These are phyloP conservation scores for Cenchrus fungigraminus DNA, from an alignment of 176 grass and related monocot species.

Conservation along the genomic window DNA sequence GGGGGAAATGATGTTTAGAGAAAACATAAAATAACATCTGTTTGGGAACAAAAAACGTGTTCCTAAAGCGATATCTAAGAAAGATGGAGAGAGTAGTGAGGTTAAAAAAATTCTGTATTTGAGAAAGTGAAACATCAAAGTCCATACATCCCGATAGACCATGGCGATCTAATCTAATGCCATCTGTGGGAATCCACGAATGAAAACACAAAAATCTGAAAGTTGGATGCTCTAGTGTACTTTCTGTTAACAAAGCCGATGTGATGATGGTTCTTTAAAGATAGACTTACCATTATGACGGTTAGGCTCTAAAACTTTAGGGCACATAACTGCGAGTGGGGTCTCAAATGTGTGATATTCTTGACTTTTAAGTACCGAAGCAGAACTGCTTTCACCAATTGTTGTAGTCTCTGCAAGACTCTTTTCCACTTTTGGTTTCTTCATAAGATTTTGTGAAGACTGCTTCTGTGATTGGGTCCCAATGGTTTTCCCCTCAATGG, in stretches of 20 bases:
- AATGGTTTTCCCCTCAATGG: not conserved
- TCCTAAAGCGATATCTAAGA: not conserved
- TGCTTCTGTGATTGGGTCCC: not conserved
- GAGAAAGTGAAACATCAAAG: constrained; percentile 3
- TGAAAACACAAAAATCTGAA: not conserved
- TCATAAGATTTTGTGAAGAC: constrained; percentile 10
- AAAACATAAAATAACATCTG: not conserved
- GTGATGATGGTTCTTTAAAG: constrained; percentile 10
- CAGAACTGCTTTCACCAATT: constrained; percentile 2
- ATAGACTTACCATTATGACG: constrained; percentile 35
- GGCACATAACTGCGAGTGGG: constrained; percentile 14
- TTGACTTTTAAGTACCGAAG: constrained; percentile 11
- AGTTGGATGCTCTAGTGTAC: not conserved
- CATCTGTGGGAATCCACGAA: not conserved
- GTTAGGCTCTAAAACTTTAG: constrained; percentile 8
- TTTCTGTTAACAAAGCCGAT: not conserved
- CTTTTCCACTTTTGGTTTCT: not conserved
- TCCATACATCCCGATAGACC: not conserved
- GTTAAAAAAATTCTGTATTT: constrained; percentile 5
- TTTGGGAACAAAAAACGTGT: not conserved
- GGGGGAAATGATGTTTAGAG: not conserved
- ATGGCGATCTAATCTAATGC: not conserved
- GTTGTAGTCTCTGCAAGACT: not conserved
- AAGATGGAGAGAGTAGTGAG: not conserved
- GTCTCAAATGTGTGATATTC: constrained; percentile 16